Conservation (phyloP, 2,329 filamentous ascomycete genomes). For the Aspergillus thermomutatus region DNA sequence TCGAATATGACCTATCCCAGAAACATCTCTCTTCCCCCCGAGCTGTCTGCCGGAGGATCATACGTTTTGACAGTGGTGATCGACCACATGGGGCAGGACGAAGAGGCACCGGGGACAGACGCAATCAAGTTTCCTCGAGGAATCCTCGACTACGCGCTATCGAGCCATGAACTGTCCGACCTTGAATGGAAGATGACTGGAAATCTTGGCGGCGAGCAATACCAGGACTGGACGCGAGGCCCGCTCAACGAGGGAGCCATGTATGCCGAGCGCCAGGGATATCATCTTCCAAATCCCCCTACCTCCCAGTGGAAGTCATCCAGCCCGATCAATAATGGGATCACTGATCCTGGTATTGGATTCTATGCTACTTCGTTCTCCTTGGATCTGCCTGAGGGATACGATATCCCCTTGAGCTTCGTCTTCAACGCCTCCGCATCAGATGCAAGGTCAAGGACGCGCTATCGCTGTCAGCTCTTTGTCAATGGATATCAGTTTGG, state of each 20-base stretch:
- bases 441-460: slow-evolving; percentile 23
- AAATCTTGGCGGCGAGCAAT: slow-evolving; percentile 56
- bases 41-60: slow-evolving; percentile 35
- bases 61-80: slow-evolving; percentile 68
- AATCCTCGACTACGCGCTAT: slow-evolving; percentile 46
- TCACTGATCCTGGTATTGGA: slow-evolving; percentile 46
- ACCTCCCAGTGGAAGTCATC: slow-evolving; percentile 30
- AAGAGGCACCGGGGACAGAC: slow-evolving; percentile 59
- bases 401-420: slow-evolving; percentile 56
- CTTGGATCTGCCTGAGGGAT: slow-evolving; percentile 50
- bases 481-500: slow-evolving; percentile 76
- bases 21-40: slow-evolving; percentile 10
- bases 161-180: slow-evolving; percentile 32
- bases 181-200: slow-evolving; percentile 58
- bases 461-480: slow-evolving; percentile 65
- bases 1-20: slow-evolving; percentile 46
- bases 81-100: slow-evolving; percentile 70
- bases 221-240: slow-evolving; percentile 49
- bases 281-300: slow-evolving; percentile 51
- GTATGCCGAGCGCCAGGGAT: slow-evolving; percentile 54
- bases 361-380: slow-evolving; percentile 54
- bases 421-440: slow-evolving; percentile 37
- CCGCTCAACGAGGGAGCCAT: slow-evolving; percentile 58
- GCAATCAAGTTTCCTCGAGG: slow-evolving; percentile 58
- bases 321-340: slow-evolving; percentile 36